Evolutionary conservation across 306 rosid species (phyloP).

Genomic region (Canavalia gladiata): DNA sequence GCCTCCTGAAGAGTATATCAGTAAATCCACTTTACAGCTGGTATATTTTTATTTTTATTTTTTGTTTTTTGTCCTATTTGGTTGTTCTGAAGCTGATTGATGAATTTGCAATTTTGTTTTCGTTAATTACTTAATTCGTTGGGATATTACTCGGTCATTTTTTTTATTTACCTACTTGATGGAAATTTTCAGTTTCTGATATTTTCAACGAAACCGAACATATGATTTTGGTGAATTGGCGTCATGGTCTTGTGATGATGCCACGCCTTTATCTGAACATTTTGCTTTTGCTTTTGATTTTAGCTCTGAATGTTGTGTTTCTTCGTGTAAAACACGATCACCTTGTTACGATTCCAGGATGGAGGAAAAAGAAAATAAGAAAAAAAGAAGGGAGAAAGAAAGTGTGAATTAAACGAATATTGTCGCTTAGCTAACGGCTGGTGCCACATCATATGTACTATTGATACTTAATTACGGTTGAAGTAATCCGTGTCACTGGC

Average conservation of each 20-base stretch:
- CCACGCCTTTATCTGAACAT: background rate
- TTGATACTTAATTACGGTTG: background rate
- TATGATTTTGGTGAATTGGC: slow-evolving; percentile 14
- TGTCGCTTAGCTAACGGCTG: slow-evolving; percentile 25
- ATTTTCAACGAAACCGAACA: no score
- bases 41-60: slow-evolving; percentile 50
- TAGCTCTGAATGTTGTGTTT: slow-evolving; percentile 19
- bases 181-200: background rate
- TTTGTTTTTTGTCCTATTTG: background rate
- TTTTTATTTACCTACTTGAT: background rate
- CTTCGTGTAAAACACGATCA: background rate
- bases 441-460: background rate
- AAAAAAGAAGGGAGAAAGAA: background rate
- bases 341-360: no score
- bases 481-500: slow-evolving; percentile 37
- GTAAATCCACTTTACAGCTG: slow-evolving; percentile 77
- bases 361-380: background rate
- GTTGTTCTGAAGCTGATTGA: slow-evolving; percentile 39
- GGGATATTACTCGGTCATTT: background rate
- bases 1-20: slow-evolving; percentile 94
- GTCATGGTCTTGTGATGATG: slow-evolving; percentile 18
- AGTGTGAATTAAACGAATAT: slow-evolving; percentile 2
- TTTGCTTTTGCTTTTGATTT: slow-evolving; percentile 1
- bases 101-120: background rate
- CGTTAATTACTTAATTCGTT: slow-evolving; percentile 32